Conservation (phyloP, 441 rosid species). For the Rhodomyrtus psidioides region DNA sequence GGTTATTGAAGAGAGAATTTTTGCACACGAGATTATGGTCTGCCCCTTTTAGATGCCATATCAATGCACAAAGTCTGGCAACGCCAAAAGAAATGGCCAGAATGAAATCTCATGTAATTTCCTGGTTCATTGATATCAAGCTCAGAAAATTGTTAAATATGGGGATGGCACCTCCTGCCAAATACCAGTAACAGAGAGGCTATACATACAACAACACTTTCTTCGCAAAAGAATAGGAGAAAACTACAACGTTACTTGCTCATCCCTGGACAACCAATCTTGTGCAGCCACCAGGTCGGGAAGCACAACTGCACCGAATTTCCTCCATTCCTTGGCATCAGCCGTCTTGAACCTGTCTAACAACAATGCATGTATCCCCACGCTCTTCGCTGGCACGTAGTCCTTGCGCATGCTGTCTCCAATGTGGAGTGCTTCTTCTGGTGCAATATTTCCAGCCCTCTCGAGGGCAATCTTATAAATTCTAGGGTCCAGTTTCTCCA, state of each 20-base stretch:
- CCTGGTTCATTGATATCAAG: background rate
- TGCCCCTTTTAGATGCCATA: background rate
- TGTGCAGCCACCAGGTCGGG: constrained; percentile 66
- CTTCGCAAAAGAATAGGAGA: background rate
- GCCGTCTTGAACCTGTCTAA: constrained; percentile 81
- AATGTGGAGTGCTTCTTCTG: constrained; percentile 66
- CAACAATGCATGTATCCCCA: constrained; percentile 87
- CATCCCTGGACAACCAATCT: constrained; percentile 28
- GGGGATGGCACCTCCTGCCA: background rate
- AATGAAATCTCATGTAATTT: background rate
- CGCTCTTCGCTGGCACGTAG: constrained; percentile 68
- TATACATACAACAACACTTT: background rate
- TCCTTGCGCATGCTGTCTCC: constrained; percentile 97
- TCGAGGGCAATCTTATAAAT: constrained; percentile 67
- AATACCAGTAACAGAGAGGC: background rate
- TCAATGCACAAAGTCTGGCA: background rate
- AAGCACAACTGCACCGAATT: constrained; percentile 73
- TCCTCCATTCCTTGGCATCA: constrained; percentile 72
- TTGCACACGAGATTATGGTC: background rate
- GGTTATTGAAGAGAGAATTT: background rate
- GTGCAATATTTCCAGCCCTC: constrained; percentile 69
- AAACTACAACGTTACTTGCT: background rate
- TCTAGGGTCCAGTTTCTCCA: constrained; percentile 86
- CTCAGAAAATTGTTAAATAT: background rate
- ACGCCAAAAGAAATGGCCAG: background rate